Percentiles rank a stretch among this genome's conserved stretches.
These are phyloP conservation scores for Suhomyces bolitotheri DNA, from an alignment of 1,139 yeast genomes.

Conservation along the genomic window DNA sequence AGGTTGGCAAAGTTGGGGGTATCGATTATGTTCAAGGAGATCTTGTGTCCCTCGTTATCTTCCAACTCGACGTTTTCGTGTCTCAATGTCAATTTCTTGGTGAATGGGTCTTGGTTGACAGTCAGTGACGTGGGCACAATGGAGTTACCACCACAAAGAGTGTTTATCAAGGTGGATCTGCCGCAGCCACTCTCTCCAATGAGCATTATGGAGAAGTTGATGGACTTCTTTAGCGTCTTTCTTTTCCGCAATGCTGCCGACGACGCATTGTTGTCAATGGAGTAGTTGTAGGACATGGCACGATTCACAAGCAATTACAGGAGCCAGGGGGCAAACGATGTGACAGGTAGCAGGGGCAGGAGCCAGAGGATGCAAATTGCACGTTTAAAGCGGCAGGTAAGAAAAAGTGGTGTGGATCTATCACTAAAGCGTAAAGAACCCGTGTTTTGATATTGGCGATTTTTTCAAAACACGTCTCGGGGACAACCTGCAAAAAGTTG, in stretches of 20 bases:
- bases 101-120: conserved; percentile 43
- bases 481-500: conserved; percentile 9
- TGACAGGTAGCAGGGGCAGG: background rate
- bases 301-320: background rate
- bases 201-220: conserved; percentile 56
- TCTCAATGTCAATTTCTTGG: conserved; percentile 44
- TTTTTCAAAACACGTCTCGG: conserved; percentile 14
- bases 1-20: conserved; percentile 84
- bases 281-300: conserved; percentile 17
- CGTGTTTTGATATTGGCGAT: conserved; percentile 11
- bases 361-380: too few species aligned
- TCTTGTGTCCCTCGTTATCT: conserved; percentile 53
- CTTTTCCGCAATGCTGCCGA: conserved; percentile 50
- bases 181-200: conserved; percentile 65
- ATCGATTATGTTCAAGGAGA: conserved; percentile 48
- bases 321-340: background rate
- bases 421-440: conserved; percentile 1
- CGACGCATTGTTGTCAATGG: conserved; percentile 20
- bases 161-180: conserved; percentile 61
- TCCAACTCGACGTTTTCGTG: conserved; percentile 53
- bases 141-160: conserved; percentile 77
- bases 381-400: too few species aligned
- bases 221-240: conserved; percentile 56
- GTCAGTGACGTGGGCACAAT: conserved; percentile 37
- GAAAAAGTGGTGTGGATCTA: background rate